Evolutionary conservation across 1,284 basidiomycete species (phyloP), one percentile per base, ranked within the genome.

Genomic region (Hypsizygus ulmarius): DNA sequence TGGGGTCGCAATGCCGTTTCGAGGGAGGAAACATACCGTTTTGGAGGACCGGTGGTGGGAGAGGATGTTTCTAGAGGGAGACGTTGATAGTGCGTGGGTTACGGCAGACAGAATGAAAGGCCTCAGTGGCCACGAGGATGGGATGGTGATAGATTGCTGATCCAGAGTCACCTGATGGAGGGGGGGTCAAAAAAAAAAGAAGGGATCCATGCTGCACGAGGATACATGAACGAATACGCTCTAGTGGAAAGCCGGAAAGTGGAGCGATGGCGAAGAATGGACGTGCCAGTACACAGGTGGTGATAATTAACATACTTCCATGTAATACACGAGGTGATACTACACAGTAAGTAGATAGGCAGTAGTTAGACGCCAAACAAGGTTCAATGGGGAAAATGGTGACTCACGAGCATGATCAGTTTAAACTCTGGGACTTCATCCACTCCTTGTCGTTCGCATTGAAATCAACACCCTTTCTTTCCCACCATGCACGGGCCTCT

Each of bases 361-460:
- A 3, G 21, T 25, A 25, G 7, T 4, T 25, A 25, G 21, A 25
- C 7, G 21, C 21, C 21, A 16, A 39, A 5, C 18, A 15, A 29
- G 38, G 21, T 18, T 12, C 11, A 21, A 32, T 25, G 42, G 11
- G 4, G 15, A 39, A 32, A 25, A 19, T 15, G 11, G 19, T 16
- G 32, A 50, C 51, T 53, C 51, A 56, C 51, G 15, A 49, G 14
- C 30, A 35, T 19, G 15, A 48, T 73, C 59, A 84, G 63, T 89
- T 87, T 47, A 90, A 63, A 59, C 73, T 81, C 60, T 86, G 85
- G 43, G 85, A 65, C 64, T 89, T 89, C 78, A 84, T 87, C 87
- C 87, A 90, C 63, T 89, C 87, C 65, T 80, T 84, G 59, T 88
- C 84, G 53, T 84, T 83, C 9, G 87, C 83, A 45, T 82, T 82